A percentile compares a stretch with the other conserved stretches of the same genome.
phyloP scores from a whole-genome alignment of 2,329 filamentous ascomycete genomes.

The Coleophoma crateriformis region DNA sequence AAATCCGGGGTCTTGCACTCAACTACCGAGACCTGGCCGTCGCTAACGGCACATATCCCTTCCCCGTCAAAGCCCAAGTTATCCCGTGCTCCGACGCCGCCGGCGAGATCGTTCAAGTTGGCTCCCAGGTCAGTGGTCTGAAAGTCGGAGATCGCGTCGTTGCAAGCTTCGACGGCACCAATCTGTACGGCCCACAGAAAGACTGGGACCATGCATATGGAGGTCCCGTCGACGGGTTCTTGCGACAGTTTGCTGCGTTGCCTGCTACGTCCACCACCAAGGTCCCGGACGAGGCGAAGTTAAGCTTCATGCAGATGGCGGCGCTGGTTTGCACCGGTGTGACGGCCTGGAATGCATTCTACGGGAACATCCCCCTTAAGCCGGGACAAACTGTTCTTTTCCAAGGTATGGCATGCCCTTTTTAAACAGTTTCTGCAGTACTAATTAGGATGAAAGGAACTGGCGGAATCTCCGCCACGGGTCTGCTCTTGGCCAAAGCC shows the following conservation, averaged over 20 bases:
- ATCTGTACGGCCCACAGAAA: slow-evolving; percentile 18
- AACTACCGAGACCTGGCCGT: slow-evolving; percentile 30
- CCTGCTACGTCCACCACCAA: slow-evolving; percentile 32
- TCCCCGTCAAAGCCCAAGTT: slow-evolving; percentile 26
- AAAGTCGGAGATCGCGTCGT: slow-evolving; percentile 28
- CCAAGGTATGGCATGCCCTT: slow-evolving; percentile 27
- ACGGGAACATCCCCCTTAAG: slow-evolving; percentile 32
- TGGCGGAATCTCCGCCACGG: slow-evolving; percentile 39
- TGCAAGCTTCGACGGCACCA: slow-evolving; percentile 16
- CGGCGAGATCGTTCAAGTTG: slow-evolving; percentile 27
- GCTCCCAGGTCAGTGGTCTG: slow-evolving; percentile 20
- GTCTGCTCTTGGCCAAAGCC: slow-evolving; percentile 40
- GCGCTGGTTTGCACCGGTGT: slow-evolving; percentile 40
- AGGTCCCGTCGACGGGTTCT: slow-evolving; percentile 30
- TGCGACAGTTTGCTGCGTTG: slow-evolving; percentile 36
- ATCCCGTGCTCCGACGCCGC: slow-evolving; percentile 32
- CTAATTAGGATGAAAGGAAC: slow-evolving; percentile 29
- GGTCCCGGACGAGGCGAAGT: slow-evolving; percentile 40
- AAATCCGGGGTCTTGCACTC: slow-evolving; percentile 25
- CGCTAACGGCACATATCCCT: slow-evolving; percentile 23
- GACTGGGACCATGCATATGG: slow-evolving; percentile 15
- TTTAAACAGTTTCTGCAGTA: slow-evolving; percentile 4
- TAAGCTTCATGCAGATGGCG: slow-evolving; percentile 36
- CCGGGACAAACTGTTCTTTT: slow-evolving; percentile 34
- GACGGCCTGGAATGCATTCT: slow-evolving; percentile 43